Conservation (phyloP, 352 stramenopile species). For the Pythium phragmitis region DNA sequence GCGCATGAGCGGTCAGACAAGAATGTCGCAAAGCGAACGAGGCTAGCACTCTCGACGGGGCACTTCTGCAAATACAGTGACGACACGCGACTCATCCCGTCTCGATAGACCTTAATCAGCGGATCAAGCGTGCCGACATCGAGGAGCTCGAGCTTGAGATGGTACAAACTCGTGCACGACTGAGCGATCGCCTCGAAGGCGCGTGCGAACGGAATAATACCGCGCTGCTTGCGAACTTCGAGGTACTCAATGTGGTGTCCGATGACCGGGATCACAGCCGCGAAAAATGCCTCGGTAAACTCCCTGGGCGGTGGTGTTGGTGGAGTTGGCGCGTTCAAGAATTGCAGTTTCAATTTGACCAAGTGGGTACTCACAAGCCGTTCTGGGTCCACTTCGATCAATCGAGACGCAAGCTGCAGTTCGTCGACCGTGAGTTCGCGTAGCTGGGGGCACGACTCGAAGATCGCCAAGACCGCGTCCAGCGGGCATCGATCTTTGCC, state of each 20-base stretch:
- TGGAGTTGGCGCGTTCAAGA: neutral
- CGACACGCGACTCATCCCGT: slow-evolving; percentile 11
- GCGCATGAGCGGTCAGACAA: neutral
- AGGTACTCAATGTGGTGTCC: slow-evolving; percentile 17
- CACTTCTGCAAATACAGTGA: slow-evolving; percentile 19
- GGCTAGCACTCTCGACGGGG: slow-evolving; percentile 5
- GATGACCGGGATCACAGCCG: slow-evolving; percentile 6
- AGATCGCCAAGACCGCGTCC: neutral
- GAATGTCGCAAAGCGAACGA: slow-evolving; percentile 13
- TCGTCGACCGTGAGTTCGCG: slow-evolving; percentile 2
- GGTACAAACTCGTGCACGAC: slow-evolving; percentile 1
- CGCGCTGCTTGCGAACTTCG: neutral
- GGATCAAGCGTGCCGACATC: slow-evolving; percentile 11
- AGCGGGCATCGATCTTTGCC: neutral
- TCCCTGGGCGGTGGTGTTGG: neutral
- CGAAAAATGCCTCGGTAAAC: slow-evolving; percentile 12
- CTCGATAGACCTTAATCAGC: slow-evolving; percentile 7
- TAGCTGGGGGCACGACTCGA: slow-evolving; percentile 4
- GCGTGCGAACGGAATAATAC: slow-evolving; percentile 2
- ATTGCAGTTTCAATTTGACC: slow-evolving; percentile 14
- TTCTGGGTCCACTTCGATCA: neutral
- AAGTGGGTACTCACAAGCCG: neutral
- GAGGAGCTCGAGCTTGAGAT: slow-evolving; percentile 13
- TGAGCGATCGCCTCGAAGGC: neutral
- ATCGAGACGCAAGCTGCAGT: neutral